Conservation (phyloP, 306 rosid species). For the Vigna nakashimae region DNA sequence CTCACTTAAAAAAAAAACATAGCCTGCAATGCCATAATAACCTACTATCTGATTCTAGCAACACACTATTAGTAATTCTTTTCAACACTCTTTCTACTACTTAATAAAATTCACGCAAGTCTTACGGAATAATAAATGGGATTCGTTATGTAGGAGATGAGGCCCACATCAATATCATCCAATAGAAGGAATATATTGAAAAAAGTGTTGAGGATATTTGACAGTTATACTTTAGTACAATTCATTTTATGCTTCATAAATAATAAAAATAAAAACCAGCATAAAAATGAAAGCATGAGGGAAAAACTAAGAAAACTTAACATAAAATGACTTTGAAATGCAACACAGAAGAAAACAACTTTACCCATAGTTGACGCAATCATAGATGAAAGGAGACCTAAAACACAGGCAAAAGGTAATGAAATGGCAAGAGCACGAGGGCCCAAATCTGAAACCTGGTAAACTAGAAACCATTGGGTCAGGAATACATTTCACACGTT, state of each 20-base stretch:
- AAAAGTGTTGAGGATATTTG: neutral
- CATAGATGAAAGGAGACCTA: conserved; percentile 83
- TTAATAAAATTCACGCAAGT: no score
- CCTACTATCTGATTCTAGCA: neutral
- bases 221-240: neutral
- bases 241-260: neutral
- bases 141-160: neutral
- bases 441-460: conserved; percentile 87
- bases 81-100: neutral
- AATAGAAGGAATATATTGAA: neutral
- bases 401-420: conserved; percentile 72
- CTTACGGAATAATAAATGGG: neutral
- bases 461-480: conserved; percentile 43
- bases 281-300: neutral
- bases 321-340: conserved; percentile 16
- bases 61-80: no score
- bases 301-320: neutral
- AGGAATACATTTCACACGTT: conserved; percentile 36
- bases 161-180: neutral
- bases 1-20: neutral
- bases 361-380: conserved; percentile 88
- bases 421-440: conserved; percentile 87
- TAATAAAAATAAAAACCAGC: conserved; percentile 27
- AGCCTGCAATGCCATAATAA: neutral
- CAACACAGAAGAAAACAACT: conserved; percentile 39